phyloP scores from a whole-genome alignment of 208 protist species.

The Acanthamoeba royreba region DNA sequence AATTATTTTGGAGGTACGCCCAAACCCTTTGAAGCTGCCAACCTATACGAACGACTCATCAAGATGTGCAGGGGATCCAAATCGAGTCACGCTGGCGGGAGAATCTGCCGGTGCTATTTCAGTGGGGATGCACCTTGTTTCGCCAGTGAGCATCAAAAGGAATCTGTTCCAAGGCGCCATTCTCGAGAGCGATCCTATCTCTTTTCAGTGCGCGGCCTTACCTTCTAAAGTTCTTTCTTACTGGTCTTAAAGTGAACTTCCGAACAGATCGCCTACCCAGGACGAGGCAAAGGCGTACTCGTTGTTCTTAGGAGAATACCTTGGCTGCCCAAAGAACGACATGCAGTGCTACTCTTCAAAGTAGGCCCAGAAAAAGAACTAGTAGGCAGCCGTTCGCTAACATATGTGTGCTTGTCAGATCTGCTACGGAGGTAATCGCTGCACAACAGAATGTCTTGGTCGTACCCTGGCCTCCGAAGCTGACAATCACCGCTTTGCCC shows the following conservation, averaged over 20 bases:
- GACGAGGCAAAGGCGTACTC: background rate
- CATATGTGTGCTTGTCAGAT: background rate
- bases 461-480: background rate
- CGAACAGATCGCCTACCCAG: background rate
- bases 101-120: constrained; percentile 47
- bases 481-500: background rate
- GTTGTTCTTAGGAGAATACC: background rate
- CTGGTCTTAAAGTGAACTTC: no score
- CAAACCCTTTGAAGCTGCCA: no score
- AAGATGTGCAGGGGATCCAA: no score
- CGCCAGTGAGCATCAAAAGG: background rate
- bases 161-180: constrained; percentile 1
- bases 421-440: background rate
- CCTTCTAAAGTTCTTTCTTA: background rate
- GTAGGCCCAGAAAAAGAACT: background rate
- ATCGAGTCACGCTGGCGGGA: background rate
- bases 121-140: constrained; percentile 2
- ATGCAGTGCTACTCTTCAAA: background rate
- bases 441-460: background rate
- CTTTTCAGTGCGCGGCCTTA: background rate
- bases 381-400: background rate
- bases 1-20: constrained; percentile 4
- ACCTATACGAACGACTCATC: no score
- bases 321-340: background rate
- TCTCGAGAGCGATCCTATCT: background rate